Conservation (phyloP, 306 rosid species). For the Dryas drummondii region DNA sequence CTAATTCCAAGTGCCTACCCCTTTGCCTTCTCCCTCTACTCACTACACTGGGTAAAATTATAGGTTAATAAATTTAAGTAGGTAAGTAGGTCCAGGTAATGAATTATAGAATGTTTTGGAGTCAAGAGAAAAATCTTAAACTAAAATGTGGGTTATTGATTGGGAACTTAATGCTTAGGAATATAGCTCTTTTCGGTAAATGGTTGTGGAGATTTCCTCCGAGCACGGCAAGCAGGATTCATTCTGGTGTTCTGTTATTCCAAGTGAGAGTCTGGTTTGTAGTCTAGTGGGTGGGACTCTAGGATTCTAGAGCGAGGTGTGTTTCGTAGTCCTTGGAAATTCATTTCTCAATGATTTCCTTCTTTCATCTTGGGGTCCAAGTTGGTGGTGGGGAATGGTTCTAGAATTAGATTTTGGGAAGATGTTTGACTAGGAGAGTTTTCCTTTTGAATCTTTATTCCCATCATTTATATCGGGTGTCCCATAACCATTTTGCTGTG, state of each 20-base stretch:
- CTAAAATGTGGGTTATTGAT: background rate
- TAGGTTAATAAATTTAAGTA: background rate
- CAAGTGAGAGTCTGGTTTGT: background rate
- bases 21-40: background rate
- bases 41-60: background rate
- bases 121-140: background rate
- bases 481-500: background rate
- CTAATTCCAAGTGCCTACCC: background rate
- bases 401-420: background rate
- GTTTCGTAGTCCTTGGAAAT: background rate
- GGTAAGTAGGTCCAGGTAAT: background rate
- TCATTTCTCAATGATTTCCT: background rate
- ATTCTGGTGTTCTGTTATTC: background rate
- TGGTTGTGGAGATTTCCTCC: background rate
- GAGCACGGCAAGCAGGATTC: background rate
- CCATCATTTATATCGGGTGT: background rate
- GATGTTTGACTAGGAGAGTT: background rate
- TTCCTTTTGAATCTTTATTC: background rate
- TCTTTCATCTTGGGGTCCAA: background rate
- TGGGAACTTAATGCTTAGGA: background rate
- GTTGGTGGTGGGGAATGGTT: background rate
- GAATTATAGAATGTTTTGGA: background rate
- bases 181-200: background rate
- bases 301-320: background rate
- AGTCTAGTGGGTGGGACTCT: background rate